Percentiles rank a stretch among this genome's conserved stretches.
phyloP scores from a whole-genome alignment of 2,329 filamentous ascomycete genomes.

The Colletotrichum tamarilloi region DNA sequence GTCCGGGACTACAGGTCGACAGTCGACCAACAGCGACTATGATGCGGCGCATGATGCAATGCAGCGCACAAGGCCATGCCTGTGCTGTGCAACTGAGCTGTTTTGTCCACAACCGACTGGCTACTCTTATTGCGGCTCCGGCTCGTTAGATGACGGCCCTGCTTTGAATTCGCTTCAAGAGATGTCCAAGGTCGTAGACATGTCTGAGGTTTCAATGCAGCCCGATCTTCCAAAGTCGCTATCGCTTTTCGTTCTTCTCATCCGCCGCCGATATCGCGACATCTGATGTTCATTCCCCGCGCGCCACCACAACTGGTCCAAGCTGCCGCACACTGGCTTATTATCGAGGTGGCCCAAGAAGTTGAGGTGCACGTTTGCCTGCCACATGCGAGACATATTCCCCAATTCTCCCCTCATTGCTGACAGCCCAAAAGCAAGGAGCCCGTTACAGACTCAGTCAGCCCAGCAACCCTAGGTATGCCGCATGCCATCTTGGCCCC shows the following conservation, averaged over 20 bases:
- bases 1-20: background rate
- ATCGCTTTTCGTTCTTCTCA: conserved; percentile 14
- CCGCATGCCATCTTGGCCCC: conserved; percentile 1
- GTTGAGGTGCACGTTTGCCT: conserved; percentile 1
- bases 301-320: conserved; percentile 10
- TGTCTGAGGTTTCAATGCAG: conserved; percentile 23
- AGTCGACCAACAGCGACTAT: conserved; percentile 13
- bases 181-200: conserved; percentile 3
- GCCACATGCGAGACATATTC: conserved; percentile 18
- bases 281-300: conserved; percentile 30
- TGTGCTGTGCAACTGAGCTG: conserved; percentile 6
- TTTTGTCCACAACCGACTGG: background rate
- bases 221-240: conserved; percentile 11
- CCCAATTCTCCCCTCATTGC: conserved; percentile 6
- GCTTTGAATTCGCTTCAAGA: conserved; percentile 4
- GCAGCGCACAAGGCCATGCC: conserved; percentile 27
- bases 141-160: background rate
- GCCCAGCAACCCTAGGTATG: conserved; percentile 1
- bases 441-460: conserved; percentile 2
- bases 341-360: background rate
- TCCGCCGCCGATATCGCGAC: conserved; percentile 32
- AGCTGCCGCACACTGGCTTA: background rate
- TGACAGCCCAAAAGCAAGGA: conserved; percentile 8
- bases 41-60: conserved; percentile 33
- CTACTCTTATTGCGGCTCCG: background rate